A percentile compares a stretch with the other conserved stretches of the same genome.
Evolutionary conservation across 2,329 filamentous ascomycete genomes (phyloP).

Genomic region (Ascochyta clinopodiicola): DNA sequence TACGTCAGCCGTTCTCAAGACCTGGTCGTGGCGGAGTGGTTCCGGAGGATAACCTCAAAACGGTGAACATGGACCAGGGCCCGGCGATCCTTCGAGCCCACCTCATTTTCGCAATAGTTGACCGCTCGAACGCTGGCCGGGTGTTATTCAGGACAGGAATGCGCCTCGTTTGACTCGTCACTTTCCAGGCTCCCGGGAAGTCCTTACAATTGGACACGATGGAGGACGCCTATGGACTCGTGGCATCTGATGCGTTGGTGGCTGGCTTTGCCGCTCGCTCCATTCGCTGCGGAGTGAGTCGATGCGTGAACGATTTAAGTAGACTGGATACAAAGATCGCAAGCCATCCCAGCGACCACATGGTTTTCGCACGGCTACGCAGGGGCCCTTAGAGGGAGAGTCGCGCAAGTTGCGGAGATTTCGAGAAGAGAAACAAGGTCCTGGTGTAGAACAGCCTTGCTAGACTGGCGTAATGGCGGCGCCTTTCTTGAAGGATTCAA

Average conservation of each 20-base stretch:
- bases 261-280: conserved; percentile 7
- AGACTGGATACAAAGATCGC: conserved; percentile 3
- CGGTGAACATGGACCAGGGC: conserved; percentile 36
- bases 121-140: conserved; percentile 3
- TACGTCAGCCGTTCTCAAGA: conserved; percentile 39
- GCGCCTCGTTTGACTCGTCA: neutral
- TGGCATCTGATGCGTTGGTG: conserved; percentile 6
- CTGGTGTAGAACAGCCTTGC: conserved; percentile 4
- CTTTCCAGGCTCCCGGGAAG: neutral
- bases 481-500: conserved; percentile 4
- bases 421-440: conserved; percentile 8
- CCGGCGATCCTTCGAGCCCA: conserved; percentile 20
- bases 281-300: neutral
- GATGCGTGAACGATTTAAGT: neutral
- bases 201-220: neutral
- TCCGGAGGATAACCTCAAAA: conserved; percentile 43
- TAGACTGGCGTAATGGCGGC: conserved; percentile 5
- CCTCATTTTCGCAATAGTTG: conserved; percentile 22
- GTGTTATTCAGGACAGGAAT: conserved; percentile 13
- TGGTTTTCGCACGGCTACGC: conserved; percentile 7
- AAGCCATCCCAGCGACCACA: conserved; percentile 10
- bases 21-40: conserved; percentile 42
- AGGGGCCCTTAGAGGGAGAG: neutral
- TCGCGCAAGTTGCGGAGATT: conserved; percentile 16
- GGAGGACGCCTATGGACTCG: neutral